Base-by-base conservation (phyloP, 2,329 filamentous ascomycete species). In the Claviceps sp. region DNA sequence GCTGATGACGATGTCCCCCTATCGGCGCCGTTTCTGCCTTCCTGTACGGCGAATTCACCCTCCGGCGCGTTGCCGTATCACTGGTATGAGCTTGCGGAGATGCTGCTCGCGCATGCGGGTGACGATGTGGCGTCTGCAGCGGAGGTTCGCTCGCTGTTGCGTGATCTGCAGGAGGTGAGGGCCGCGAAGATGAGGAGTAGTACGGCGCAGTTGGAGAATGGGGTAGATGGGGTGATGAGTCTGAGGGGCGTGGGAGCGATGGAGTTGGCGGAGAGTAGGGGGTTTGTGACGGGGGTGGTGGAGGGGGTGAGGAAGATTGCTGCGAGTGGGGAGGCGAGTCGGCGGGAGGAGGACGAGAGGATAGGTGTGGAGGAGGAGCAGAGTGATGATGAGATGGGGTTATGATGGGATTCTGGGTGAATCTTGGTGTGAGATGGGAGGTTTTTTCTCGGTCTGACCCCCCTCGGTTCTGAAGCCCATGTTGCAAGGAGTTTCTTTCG, bases 11-110 rank as follows among this genome's bases (percentile, higher is more conserved):
- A 70, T 43, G 58, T 62, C 4, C 55, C 70, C 1, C 64, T 82
- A 0, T 81, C 82, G 0, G 80, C 90, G 4, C 91, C 91, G 0
- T 96, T 96, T 64, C 69, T 94, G 1, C 79, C 81, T 1, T 83
- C 84, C 16, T 88, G 85, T 57, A 89, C 85, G 0, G 80, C 84
- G 19, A 73, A 80, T 47, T 80, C 85, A 1, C 81, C 84, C 8
- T 70, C 81, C 0, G 81, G 82, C 42, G 80, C 83, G 14, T 73
- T 98, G 37, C 93, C 93, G 0, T 97, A 95, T 65, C 91, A 97
- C 71, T 98, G 91, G 90, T 78, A 95, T 43, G 93, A 97, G 69
- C 71, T 97, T 8, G 84, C 86, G 17, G 89, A 95, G 68, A 82
- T 94, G 64, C 73, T 98, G 46, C 78, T 98, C 2, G 85, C 90